A percentile compares a stretch with the other conserved stretches of the same genome.
Evolutionary conservation across 176 grass and related monocot species (phyloP).

Genomic region (Aegilops speltoides): DNA sequence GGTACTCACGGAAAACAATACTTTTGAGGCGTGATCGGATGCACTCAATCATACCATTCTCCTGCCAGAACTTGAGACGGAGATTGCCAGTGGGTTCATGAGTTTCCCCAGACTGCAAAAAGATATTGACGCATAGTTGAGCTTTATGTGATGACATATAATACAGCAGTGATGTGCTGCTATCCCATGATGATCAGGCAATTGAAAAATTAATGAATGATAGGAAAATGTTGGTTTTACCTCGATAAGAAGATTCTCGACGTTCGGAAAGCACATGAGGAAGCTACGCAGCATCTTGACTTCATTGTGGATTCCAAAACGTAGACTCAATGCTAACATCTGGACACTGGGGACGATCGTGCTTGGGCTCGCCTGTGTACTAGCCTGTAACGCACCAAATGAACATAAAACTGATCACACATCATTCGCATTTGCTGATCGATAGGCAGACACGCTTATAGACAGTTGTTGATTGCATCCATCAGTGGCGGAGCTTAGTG

Average conservation of each 20-base stretch:
- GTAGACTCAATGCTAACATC: constrained; percentile 5
- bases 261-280: constrained; percentile 31
- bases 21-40: background rate
- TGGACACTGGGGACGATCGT: background rate
- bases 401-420: background rate
- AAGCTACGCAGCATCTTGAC: constrained; percentile 20
- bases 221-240: background rate
- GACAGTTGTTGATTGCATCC: background rate
- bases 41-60: background rate
- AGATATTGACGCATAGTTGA: background rate
- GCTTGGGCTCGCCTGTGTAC: background rate
- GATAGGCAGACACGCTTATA: background rate
- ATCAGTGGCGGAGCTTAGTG: too few relatives aligned
- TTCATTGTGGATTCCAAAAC: background rate
- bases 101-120: background rate
- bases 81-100: background rate
- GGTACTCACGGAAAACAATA: background rate
- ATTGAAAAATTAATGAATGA: background rate
- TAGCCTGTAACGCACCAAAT: background rate
- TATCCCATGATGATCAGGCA: background rate
- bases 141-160: background rate
- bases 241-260: constrained; percentile 13
- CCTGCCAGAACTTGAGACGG: constrained; percentile 4
- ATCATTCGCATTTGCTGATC: background rate
- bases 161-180: background rate